Base-by-base conservation (phyloP, 768 basidiomycete species). In the Leccinum pellstonianum region DNA sequence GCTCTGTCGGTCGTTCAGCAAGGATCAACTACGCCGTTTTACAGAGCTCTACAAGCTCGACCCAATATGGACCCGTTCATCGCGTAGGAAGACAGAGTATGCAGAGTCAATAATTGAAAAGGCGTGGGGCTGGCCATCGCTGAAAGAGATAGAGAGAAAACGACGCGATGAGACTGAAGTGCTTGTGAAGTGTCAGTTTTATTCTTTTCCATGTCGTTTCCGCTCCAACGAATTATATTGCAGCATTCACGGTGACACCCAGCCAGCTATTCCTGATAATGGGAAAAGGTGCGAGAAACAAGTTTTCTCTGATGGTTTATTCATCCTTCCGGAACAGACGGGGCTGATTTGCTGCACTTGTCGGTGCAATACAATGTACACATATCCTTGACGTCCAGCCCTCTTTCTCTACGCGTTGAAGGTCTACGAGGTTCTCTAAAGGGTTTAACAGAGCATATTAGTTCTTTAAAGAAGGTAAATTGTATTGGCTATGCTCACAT, bases 51-150 rank as follows among this genome's bases (percentile, higher is more conserved):
- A 85, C 64, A 76, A 76, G 19, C 66, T 86, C 27, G 68, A 74
- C 7, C 63, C 67, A 7, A 68, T 65, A 56, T 76, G 70, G 74
- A 67, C 71, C 7, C 73, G 73, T 46, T 67, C 62, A 5, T 73
- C 66, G 48, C 68, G 71, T 52, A 77, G 69, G 48, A 84, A 82
- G 65, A 66, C 70, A 58, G 66, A 76, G 38, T 75, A 72, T 64
- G 82, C 80, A 43, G 76, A 76, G 49, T 74, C 77, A 52, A 84
- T 91, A 61, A 79, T 91, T 27, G 85, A 89, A 69, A 74, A 80
- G 59, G 75, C 78, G 57, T 93, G 90, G 90, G 77, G 76, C 27
- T 91, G 87, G 88, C 84, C 86, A 6, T 82, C 86, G 27, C 68
- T 88, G 56, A 72, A 76, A 49, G 77, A 80, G 31, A 76, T 87